These are phyloP conservation scores for Thielaviopsis euricoi DNA, from an alignment of 2,329 filamentous ascomycete genomes.

Conservation along the genomic window DNA sequence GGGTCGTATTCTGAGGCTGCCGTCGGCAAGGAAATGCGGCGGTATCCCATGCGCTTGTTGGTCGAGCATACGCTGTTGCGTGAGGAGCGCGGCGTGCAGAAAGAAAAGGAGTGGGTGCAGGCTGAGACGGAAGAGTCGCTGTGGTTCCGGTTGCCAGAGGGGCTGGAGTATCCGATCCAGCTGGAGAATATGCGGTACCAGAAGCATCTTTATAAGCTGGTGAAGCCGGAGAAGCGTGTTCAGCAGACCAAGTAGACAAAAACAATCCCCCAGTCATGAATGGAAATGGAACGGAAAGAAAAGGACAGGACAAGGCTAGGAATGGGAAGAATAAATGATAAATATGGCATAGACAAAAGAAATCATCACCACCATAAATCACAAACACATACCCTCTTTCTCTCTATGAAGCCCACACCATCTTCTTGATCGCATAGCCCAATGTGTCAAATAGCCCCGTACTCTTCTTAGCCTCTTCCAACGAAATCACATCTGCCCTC, in stretches of 20 bases:
- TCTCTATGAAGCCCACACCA: constrained; percentile 56
- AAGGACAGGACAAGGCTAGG: not conserved
- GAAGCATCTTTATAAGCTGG: constrained; percentile 56
- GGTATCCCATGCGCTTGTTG: constrained; percentile 89
- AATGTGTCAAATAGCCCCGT: constrained; percentile 76
- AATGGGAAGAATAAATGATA: not conserved
- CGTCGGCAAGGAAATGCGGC: constrained; percentile 43
- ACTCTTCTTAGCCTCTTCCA: constrained; percentile 71
- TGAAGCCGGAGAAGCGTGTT: not conserved
- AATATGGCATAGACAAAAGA: not conserved
- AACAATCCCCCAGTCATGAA: too few relatives aligned
- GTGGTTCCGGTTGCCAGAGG: constrained; percentile 64
- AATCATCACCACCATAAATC: too few relatives aligned
- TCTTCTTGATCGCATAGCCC: constrained; percentile 79
- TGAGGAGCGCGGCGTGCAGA: constrained; percentile 2
- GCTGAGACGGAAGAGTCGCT: constrained; percentile 57
- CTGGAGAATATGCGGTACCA: constrained; percentile 95
- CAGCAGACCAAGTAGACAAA: not conserved
- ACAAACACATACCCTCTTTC: not conserved
- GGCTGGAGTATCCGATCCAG: constrained; percentile 62
- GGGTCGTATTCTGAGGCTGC: constrained; percentile 80
- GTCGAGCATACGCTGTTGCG: constrained; percentile 57
- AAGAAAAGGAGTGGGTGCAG: constrained; percentile 49
- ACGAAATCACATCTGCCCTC: constrained; percentile 57
- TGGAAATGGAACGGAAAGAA: too few relatives aligned